Conservation (phyloP, 257 asterid genomes). For the Schizonepeta tenuifolia region DNA sequence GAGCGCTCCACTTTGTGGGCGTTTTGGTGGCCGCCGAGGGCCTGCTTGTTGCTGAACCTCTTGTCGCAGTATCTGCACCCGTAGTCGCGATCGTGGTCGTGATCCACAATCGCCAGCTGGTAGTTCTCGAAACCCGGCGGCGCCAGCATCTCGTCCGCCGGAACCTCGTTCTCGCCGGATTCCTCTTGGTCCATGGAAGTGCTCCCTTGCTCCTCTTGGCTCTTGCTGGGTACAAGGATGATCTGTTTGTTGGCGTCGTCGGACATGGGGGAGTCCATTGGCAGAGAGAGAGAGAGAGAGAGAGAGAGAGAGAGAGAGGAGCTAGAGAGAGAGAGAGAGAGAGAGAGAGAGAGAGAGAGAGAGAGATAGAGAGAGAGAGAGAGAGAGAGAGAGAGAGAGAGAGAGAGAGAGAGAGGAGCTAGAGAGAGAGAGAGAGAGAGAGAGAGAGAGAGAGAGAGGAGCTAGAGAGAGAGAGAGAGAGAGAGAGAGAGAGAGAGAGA, state of each 20-base stretch:
- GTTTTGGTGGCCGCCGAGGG: slow-evolving; percentile 29
- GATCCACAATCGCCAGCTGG: not conserved
- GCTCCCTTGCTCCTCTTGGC: not conserved
- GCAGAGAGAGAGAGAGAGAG: not conserved
- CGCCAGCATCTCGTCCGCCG: not conserved
- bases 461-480: too few species aligned
- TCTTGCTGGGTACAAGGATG: not conserved
- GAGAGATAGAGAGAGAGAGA: not conserved
- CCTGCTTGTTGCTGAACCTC: slow-evolving; percentile 27
- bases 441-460: not conserved
- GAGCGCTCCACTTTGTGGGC: slow-evolving; percentile 28
- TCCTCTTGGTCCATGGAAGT: not conserved
- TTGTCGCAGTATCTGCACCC: slow-evolving; percentile 17
- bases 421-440: too few species aligned
- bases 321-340: not conserved
- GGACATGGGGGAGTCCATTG: not conserved
- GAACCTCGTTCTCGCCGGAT: not conserved
- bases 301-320: not conserved
- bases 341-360: not conserved
- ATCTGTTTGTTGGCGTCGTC: not conserved
- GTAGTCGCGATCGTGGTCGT: slow-evolving; percentile 7
- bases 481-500: not conserved
- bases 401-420: not conserved
- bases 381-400: not conserved
- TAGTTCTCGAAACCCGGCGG: not conserved